These are phyloP conservation scores for Aspergillus sparsus DNA, from an alignment of 495 filamentous ascomycete species.

Conservation along the genomic window DNA sequence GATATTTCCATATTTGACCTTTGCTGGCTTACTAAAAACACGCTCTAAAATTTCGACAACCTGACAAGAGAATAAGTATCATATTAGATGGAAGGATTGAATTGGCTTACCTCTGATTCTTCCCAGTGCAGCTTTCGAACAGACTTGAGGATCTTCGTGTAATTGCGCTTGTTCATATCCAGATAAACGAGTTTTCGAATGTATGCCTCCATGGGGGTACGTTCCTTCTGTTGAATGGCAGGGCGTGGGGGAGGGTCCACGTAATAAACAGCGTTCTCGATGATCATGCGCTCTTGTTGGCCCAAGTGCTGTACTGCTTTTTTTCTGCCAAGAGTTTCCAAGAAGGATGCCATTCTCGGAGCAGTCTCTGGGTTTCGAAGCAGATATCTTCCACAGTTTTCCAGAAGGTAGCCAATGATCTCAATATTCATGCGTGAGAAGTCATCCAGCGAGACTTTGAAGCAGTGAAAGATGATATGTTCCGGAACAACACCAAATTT, in stretches of 20 bases:
- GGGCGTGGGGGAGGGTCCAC: conserved; percentile 93
- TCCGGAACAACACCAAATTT: conserved; percentile 98
- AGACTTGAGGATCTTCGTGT: conserved; percentile 88
- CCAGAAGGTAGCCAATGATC: conserved; percentile 94
- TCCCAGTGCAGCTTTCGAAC: conserved; percentile 98
- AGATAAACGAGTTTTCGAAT: conserved; percentile 87
- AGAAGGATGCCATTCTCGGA: conserved; percentile 86
- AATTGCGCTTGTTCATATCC: conserved; percentile 91
- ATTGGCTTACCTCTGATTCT: conserved; percentile 67
- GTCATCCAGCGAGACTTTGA: conserved; percentile 96
- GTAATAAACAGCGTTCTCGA: conserved; percentile 98
- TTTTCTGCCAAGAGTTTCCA: conserved; percentile 94
- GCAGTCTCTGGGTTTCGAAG: conserved; percentile 92
- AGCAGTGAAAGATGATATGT: conserved; percentile 97
- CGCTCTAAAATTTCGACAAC: conserved; percentile 83
- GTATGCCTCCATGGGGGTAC: conserved; percentile 88
- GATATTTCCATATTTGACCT: conserved; percentile 97
- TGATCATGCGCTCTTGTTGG: conserved; percentile 95
- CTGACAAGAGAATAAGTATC: conserved; percentile 35
- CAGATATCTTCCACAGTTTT: conserved; percentile 95
- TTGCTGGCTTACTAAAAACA: conserved; percentile 92
- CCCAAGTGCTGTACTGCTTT: conserved; percentile 93
- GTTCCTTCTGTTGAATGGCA: conserved; percentile 94
- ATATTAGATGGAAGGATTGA: not conserved
- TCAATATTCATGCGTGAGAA: conserved; percentile 99